Evolutionary conservation across 2,329 filamentous ascomycete genomes (phyloP).

Genomic region (Fusarium lateritium): DNA sequence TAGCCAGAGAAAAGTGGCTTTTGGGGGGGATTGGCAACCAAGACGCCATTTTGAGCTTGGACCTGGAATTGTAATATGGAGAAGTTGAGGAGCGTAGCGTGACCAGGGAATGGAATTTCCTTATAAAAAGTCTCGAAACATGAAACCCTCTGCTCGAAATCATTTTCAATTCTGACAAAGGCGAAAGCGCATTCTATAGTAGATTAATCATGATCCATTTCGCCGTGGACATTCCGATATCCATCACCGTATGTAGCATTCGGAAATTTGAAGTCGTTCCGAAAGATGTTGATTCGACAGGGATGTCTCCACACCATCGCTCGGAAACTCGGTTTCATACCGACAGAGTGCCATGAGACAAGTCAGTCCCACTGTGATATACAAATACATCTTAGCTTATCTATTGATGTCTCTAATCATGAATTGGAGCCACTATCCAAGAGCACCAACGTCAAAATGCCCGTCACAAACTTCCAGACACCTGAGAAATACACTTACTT

Average conservation of each 20-base stretch:
- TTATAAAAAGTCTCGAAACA: neutral
- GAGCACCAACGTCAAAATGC: slow-evolving; percentile 20
- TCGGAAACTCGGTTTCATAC: slow-evolving; percentile 13
- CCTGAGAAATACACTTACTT: slow-evolving; percentile 78
- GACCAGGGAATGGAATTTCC: rapidly evolving
- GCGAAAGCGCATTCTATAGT: neutral
- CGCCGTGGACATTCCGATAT: neutral
- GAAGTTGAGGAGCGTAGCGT: neutral
- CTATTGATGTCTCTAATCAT: neutral
- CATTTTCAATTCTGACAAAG: neutral
- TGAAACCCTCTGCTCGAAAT: neutral
- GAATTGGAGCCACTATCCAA: neutral
- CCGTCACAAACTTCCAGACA: slow-evolving; percentile 37
- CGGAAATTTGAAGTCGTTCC: slow-evolving; percentile 12
- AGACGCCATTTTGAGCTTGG: slow-evolving; percentile 17
- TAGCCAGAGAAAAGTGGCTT: slow-evolving; percentile 68
- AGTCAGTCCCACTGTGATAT: neutral
- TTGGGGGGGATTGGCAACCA: slow-evolving; percentile 18
- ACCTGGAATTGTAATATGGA: too few relatives aligned
- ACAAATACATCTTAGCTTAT: neutral
- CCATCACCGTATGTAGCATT: neutral
- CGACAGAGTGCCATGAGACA: neutral
- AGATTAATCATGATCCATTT: neutral
- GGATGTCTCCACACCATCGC: neutral
- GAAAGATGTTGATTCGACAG: neutral